Evolutionary conservation across 352 stramenopile species (phyloP), one percentile per base, ranked within the genome.

Genomic region (Phytophthora pinifolia): DNA sequence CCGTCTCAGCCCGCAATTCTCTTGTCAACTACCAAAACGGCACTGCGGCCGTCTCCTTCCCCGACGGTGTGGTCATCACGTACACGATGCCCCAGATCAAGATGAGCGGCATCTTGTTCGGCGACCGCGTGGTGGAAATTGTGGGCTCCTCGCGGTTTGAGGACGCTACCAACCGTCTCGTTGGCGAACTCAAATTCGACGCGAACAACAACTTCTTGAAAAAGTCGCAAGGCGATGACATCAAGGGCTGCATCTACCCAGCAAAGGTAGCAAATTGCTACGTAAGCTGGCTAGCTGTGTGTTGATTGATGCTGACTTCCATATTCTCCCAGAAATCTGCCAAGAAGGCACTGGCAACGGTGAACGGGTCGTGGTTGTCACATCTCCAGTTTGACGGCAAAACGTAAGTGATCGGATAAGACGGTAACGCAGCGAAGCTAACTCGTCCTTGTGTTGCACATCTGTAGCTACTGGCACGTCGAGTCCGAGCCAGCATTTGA

Each of bases 1-100:
- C 81, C 1, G 44, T 76, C 46, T 84, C 80, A 15, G 85, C 62
- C 44, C 70, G 78, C 17, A 91, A 88, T 50, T 74, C 81, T 7
- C 83, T 91, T 27, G 64, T 69, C 48, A 91, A 89, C 60, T 70
- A 82, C 54, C 76, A 92, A 67, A 54, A 74, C 36, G 74, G 76
- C 10, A 60, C 53, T 0, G 59, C 59, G 6, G 65, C 48, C 18
- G 63, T 92, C 43, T 52, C 59, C 27, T 92, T 89, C 62, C 59
- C 74, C 22, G 75, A 84, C 35, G 75, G 73, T 12, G 64, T 74
- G 15, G 48, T 62, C 10, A 73, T 92, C 59, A 76, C 68, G 37
- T 88, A 88, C 62, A 85, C 74, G 0, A 65, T 89, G 48, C 79
- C 81, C 13, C 77, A 92, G 55, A 86, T 92, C 67, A 91, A 89